Conservation (phyloP, 2,329 filamentous ascomycete genomes). For the Clonostachys solani region DNA sequence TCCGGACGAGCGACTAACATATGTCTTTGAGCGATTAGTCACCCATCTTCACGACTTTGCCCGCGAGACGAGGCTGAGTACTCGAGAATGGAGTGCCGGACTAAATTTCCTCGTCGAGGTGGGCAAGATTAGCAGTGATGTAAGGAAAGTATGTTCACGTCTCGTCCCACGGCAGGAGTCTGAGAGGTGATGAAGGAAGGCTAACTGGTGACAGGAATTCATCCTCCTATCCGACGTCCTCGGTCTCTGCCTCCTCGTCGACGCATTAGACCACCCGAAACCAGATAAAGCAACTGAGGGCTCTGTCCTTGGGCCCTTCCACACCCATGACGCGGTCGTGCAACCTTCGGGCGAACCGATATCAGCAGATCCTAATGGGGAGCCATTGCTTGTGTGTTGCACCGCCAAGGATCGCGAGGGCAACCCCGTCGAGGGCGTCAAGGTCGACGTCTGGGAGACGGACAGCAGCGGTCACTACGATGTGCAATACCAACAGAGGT, state of each 20-base stretch:
- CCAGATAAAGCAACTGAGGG: constrained; percentile 63
- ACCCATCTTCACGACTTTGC: constrained; percentile 74
- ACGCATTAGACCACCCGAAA: constrained; percentile 75
- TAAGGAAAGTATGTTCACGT: too few relatives aligned
- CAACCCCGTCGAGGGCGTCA: constrained; percentile 54
- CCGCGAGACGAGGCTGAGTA: constrained; percentile 68
- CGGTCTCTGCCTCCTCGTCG: constrained; percentile 70
- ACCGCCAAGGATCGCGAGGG: constrained; percentile 59
- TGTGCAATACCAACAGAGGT: constrained; percentile 61
- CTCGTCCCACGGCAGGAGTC: too few relatives aligned
- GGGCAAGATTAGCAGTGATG: constrained; percentile 65
- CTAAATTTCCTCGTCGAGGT: constrained; percentile 64
- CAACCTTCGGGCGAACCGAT: constrained; percentile 51
- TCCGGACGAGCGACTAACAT: constrained; percentile 56
- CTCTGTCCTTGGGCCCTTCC: constrained; percentile 77
- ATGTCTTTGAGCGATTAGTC: constrained; percentile 65
- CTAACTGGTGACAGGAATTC: constrained; percentile 70
- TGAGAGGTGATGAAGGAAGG: too few relatives aligned
- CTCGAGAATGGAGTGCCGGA: constrained; percentile 68
- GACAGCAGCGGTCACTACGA: constrained; percentile 72
- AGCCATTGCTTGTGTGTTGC: constrained; percentile 64
- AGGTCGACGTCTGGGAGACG: constrained; percentile 77
- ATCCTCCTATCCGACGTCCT: constrained; percentile 73
- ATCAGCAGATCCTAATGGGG: constrained; percentile 59
- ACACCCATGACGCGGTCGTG: constrained; percentile 64